These are phyloP conservation scores for Fusarium musae DNA, from an alignment of 2,329 filamentous ascomycete species.

Conservation along the genomic window DNA sequence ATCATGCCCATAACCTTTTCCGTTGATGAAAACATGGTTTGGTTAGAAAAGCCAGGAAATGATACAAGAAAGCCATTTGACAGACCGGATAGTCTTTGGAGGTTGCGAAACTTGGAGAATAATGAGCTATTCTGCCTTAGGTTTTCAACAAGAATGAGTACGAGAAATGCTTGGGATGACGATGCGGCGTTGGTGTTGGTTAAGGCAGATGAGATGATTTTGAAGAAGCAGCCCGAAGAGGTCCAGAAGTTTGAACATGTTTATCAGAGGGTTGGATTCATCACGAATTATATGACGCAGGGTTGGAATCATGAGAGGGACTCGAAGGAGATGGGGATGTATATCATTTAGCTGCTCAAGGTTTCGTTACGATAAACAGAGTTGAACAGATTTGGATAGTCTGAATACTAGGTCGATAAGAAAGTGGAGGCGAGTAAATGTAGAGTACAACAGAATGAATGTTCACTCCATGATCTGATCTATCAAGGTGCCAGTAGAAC, in stretches of 20 bases:
- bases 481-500: neutral
- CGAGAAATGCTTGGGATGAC: constrained; percentile 26
- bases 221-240: constrained; percentile 22
- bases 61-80: neutral
- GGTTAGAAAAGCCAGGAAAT: constrained; percentile 12
- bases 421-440: neutral
- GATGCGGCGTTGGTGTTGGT: constrained; percentile 33
- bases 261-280: constrained; percentile 33
- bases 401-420: neutral
- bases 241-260: constrained; percentile 25
- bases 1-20: constrained; percentile 19
- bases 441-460: rapidly evolving
- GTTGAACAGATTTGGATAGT: no score
- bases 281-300: constrained; percentile 24
- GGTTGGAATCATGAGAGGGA: constrained; percentile 28
- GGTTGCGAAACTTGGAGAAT: neutral
- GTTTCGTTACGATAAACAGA: rapidly evolving
- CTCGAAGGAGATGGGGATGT: constrained; percentile 21
- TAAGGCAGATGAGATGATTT: constrained; percentile 2
- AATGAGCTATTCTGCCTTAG: constrained; percentile 25
- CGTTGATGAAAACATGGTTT: neutral
- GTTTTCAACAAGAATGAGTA: constrained; percentile 8
- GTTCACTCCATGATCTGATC: neutral
- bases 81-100: constrained; percentile 31
- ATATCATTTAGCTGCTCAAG: constrained; percentile 18